Evolutionary conservation across 1,284 basidiomycete genomes (phyloP).

Genomic region (Crucibulum cyathiforme): DNA sequence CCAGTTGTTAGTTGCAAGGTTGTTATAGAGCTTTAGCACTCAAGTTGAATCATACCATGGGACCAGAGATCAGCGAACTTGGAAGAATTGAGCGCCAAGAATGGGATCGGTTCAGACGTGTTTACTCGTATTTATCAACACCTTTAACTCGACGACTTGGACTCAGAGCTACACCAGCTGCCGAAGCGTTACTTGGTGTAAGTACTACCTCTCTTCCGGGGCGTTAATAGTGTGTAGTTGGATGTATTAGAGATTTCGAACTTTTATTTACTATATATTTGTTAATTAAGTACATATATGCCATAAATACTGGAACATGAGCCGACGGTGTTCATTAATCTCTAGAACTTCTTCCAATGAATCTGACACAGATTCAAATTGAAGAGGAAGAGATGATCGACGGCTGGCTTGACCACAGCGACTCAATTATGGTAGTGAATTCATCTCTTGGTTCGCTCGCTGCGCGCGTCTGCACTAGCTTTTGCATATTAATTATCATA

Average conservation of each 20-base stretch:
- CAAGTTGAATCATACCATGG: neutral
- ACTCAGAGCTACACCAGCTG: too few species aligned
- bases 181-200: too few species aligned
- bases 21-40: too few species aligned
- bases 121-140: neutral
- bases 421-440: conserved; percentile 13
- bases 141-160: neutral
- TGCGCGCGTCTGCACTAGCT: conserved; percentile 1
- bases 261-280: too few species aligned
- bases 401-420: conserved; percentile 5
- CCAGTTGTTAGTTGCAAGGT: neutral
- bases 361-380: neutral
- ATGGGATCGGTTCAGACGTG: neutral
- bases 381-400: neutral
- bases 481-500: conserved; percentile 16
- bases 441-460: neutral
- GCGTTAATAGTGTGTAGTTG: too few species aligned
- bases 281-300: too few species aligned
- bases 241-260: too few species aligned
- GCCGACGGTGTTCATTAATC: too few species aligned
- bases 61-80: neutral
- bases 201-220: too few species aligned
- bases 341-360: too few species aligned
- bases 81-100: conserved; percentile 1
- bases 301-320: too few species aligned